These are phyloP conservation scores for Colletotrichum sp. DNA, from an alignment of 2,329 filamentous ascomycete species.

Conservation along the genomic window DNA sequence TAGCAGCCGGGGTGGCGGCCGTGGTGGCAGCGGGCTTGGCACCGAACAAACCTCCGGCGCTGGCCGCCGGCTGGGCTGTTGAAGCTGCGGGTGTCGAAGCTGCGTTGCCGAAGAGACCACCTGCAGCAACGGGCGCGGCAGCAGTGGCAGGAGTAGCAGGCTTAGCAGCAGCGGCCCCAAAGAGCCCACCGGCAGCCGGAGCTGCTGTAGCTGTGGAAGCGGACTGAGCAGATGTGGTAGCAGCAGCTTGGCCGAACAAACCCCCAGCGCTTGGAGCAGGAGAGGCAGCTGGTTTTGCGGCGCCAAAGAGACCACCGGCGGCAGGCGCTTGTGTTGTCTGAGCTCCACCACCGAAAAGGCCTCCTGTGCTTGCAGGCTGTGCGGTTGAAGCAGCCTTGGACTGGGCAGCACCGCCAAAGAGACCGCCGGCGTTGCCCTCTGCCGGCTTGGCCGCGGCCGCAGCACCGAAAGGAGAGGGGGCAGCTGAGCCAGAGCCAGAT, in stretches of 20 bases:
- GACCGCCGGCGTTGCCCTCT: slow-evolving; percentile 21
- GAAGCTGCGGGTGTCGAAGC: slow-evolving; percentile 37
- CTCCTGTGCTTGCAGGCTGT: slow-evolving; percentile 22
- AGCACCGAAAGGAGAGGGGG: slow-evolving; percentile 14
- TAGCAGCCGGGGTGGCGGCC: slow-evolving; percentile 32
- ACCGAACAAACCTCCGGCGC: slow-evolving; percentile 29
- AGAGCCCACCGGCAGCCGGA: slow-evolving; percentile 32
- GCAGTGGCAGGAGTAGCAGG: slow-evolving; percentile 35
- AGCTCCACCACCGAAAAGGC: slow-evolving; percentile 12
- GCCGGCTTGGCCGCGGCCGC: slow-evolving; percentile 6
- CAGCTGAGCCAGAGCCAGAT: slow-evolving; percentile 11
- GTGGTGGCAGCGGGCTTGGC: slow-evolving; percentile 28
- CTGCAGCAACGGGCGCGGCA: slow-evolving; percentile 20
- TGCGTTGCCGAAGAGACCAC: slow-evolving; percentile 46
- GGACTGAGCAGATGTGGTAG: slow-evolving; percentile 28
- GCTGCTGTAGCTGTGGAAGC: slow-evolving; percentile 26
- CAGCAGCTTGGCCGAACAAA: slow-evolving; percentile 19
- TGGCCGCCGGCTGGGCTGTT: slow-evolving; percentile 26
- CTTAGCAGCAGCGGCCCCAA: slow-evolving; percentile 44
- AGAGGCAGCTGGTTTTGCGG: slow-evolving; percentile 1
- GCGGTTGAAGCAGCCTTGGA: slow-evolving; percentile 28
- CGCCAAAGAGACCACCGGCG: slow-evolving; percentile 27
- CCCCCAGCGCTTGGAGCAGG: slow-evolving; percentile 7
- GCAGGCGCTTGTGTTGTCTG: slow-evolving; percentile 14
- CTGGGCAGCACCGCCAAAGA: slow-evolving; percentile 35